Evolutionary conservation across 345 rosid species (phyloP).

Genomic region (Nasturtium officinale): DNA sequence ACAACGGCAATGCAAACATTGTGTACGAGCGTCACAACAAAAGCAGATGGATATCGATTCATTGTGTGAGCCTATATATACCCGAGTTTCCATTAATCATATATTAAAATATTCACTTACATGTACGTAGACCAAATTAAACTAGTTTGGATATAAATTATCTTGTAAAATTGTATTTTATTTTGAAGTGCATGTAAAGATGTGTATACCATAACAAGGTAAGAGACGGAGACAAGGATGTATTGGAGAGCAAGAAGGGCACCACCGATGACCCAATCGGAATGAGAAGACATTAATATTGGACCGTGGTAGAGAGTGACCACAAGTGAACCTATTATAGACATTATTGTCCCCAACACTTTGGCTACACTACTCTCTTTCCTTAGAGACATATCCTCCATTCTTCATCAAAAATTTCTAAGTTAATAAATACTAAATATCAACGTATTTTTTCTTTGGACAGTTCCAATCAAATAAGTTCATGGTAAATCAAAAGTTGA

Average conservation of each 20-base stretch:
- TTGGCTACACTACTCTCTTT: slow-evolving; percentile 49
- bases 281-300: slow-evolving; percentile 27
- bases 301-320: slow-evolving; percentile 58
- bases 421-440: no score
- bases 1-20: slow-evolving; percentile 55
- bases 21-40: slow-evolving; percentile 69
- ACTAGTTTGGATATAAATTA: not conserved
- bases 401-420: slow-evolving; percentile 30
- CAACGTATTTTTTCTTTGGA: no score
- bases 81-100: not conserved
- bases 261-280: slow-evolving; percentile 54
- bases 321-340: slow-evolving; percentile 47
- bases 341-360: slow-evolving; percentile 48
- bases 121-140: not conserved
- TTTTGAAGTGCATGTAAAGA: not conserved
- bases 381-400: slow-evolving; percentile 48
- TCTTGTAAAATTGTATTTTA: not conserved
- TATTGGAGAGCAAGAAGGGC: slow-evolving; percentile 42
- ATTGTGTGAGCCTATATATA: slow-evolving; percentile 67
- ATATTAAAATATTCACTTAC: not conserved
- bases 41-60: slow-evolving; percentile 78
- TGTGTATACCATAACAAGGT: slow-evolving; percentile 48
- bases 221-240: slow-evolving; percentile 40
- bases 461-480: no score
- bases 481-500: not conserved